Evolutionary conservation across 2,329 filamentous ascomycete species (phyloP).

Genomic region (Aciculosporium take): DNA sequence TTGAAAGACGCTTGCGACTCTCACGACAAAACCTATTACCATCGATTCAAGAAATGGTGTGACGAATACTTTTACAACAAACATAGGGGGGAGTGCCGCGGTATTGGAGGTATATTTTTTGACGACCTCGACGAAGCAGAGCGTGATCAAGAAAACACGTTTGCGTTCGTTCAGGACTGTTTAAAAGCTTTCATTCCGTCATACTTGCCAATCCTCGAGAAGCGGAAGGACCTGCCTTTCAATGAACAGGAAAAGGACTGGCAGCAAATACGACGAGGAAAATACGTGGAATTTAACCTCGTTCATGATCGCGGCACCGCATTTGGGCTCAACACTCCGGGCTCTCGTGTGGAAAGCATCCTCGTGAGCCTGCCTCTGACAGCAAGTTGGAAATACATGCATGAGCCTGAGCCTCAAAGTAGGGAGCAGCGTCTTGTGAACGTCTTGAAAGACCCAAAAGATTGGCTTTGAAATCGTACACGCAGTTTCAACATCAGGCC

Average conservation of each 20-base stretch:
- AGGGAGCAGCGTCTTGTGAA: constrained; percentile 70
- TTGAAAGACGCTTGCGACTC: constrained; percentile 88
- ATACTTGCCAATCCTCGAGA: constrained; percentile 79
- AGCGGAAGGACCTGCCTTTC: constrained; percentile 82
- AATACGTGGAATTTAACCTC: constrained; percentile 97
- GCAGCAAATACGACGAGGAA: constrained; percentile 88
- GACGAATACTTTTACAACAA: constrained; percentile 95
- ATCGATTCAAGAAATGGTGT: constrained; percentile 95
- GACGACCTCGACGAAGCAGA: constrained; percentile 85
- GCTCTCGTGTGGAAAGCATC: constrained; percentile 87
- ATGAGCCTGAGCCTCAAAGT: constrained; percentile 60
- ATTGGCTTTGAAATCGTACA: constrained; percentile 45
- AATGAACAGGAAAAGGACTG: constrained; percentile 79
- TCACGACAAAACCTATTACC: constrained; percentile 85
- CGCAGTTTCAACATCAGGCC: too few species aligned
- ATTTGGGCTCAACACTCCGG: constrained; percentile 87
- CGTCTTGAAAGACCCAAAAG: constrained; percentile 48
- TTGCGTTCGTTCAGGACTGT: constrained; percentile 77
- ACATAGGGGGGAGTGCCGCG: constrained; percentile 74
- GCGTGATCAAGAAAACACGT: constrained; percentile 77
- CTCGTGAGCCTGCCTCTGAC: constrained; percentile 92
- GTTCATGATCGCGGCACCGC: constrained; percentile 91
- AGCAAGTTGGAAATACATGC: constrained; percentile 93
- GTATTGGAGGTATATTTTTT: constrained; percentile 95
- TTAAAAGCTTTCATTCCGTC: constrained; percentile 77